Percentiles rank a stretch among this genome's conserved stretches.
Evolutionary conservation across 116 monocot species (phyloP).

Genomic region (Trichopus zeylanicus): DNA sequence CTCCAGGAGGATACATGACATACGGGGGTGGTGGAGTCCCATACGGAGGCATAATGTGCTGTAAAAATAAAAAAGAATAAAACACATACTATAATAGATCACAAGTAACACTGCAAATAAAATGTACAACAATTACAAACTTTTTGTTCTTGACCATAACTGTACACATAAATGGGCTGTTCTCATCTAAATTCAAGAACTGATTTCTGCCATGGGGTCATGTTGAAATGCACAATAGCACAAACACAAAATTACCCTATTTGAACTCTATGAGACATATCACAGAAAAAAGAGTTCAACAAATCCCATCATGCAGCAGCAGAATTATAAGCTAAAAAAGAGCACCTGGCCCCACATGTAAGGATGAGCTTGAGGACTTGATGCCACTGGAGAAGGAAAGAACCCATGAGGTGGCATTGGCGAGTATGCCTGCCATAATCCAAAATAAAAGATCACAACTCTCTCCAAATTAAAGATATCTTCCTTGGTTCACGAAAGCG

Average conservation of each 20-base stretch:
- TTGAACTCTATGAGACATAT: too few relatives aligned
- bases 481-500: not conserved
- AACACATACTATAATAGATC: not conserved
- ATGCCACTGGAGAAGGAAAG: constrained; percentile 68
- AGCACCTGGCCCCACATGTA: constrained; percentile 99
- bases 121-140: too few relatives aligned
- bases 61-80: constrained; percentile 16
- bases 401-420: constrained; percentile 81
- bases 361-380: constrained; percentile 65
- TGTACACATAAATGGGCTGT: too few relatives aligned
- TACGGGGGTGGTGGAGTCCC: constrained; percentile 82
- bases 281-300: not conserved
- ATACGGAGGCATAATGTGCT: constrained; percentile 88
- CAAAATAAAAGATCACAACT: not conserved
- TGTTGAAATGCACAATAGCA: too few relatives aligned
- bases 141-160: too few relatives aligned
- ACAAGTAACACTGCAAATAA: too few relatives aligned
- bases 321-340: not conserved
- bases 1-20: constrained; percentile 90
- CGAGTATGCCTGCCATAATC: constrained; percentile 72
- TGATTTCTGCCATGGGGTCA: too few relatives aligned
- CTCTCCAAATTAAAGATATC: too few relatives aligned
- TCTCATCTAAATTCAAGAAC: too few relatives aligned
- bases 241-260: too few relatives aligned
- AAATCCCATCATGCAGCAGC: not conserved